A percentile compares a stretch with the other conserved stretches of the same genome.
Evolutionary conservation across 2,329 filamentous ascomycete genomes (phyloP).

Genomic region (Xylariaceae sp.): DNA sequence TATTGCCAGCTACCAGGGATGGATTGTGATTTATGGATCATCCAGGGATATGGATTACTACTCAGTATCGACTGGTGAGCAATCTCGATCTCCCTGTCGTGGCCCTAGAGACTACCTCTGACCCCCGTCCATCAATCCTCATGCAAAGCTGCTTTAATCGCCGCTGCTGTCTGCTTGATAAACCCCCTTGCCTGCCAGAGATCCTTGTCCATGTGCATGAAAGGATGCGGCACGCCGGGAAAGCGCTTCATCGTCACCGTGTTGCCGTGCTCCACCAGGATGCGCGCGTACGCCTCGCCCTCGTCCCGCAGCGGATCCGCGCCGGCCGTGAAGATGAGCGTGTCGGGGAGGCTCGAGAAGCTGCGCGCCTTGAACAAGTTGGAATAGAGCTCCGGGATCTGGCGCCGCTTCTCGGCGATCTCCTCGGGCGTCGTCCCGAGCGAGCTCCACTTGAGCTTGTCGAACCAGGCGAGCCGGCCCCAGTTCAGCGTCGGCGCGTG

Average conservation of each 20-base stretch:
- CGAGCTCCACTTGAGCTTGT: conserved; percentile 1
- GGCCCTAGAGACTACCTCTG: too few species aligned
- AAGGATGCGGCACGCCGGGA: conserved; percentile 13
- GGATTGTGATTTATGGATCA: too few species aligned
- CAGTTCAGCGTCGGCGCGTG: conserved; percentile 36
- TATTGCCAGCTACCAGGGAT: too few species aligned
- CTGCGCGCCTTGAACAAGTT: conserved; percentile 24
- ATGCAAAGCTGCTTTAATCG: not conserved
- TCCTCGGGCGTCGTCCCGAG: not conserved
- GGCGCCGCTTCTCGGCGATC: not conserved
- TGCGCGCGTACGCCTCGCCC: conserved; percentile 31
- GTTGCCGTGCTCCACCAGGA: conserved; percentile 27
- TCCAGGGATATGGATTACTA: too few species aligned
- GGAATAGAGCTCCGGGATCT: not conserved
- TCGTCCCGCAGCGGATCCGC: conserved; percentile 33
- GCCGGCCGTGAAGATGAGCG: conserved; percentile 24
- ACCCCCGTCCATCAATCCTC: too few species aligned
- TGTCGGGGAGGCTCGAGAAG: conserved; percentile 14
- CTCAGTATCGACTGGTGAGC: too few species aligned
- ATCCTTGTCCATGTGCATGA: conserved; percentile 1
- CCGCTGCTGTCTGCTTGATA: not conserved
- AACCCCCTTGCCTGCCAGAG: conserved; percentile 2
- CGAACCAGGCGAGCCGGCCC: conserved; percentile 33
- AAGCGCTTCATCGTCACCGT: conserved; percentile 31
- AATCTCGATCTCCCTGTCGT: too few species aligned